Base-by-base conservation (phyloP, 139 green algal genomes). In the Penium margaritaceum region DNA sequence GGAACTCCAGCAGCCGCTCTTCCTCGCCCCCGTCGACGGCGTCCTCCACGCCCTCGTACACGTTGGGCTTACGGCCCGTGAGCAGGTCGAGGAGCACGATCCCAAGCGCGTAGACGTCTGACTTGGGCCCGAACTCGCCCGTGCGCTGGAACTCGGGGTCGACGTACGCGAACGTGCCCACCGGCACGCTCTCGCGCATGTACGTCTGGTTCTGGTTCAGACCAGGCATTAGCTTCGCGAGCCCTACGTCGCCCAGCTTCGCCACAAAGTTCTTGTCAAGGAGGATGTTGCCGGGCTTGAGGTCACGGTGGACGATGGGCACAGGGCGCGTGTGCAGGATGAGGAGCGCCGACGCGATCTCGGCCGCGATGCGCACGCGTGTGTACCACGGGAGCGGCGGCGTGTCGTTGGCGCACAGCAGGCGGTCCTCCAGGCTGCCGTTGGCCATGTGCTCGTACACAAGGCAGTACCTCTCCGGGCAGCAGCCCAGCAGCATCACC, bases 121-220 rank as follows among this genome's bases (percentile, higher is more conserved):
- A 76, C 41, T 77, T 78, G 9, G 81, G 68, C 19, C 74, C 76
- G 63, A 78, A 86, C 55, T 81, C 44, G 1, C 76, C 84, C 0
- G 78, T 86, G n/a, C 72, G 63, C 39, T 87, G 46, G 82, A 89
- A 89, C 65, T 87, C 84, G 34, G 85, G 85, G 79, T 88, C 85
- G 32, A 87, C 81, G 80, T 87, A 89, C 2, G 68, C 63, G 1
- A 82, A 77, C 9, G 82, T 89, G 32, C 84, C 84, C 53, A 87
- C 82, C 47, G 83, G 74, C 19, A 69, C 54, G 51, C 70, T 78
- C 72, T 87, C 83, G 61, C 80, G 62, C 24, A 66, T 60, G 58
- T 71, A 72, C 14, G 68, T 75, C 19, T 54, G 60, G 37, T 68
- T 38, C 24, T 70, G 30, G 17, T 29, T 35, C 54, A 74, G 36